Percentiles rank a stretch among this genome's conserved stretches.
Conservation (phyloP, 2,329 filamentous ascomycete species). For the Waltergamsia citrina region DNA sequence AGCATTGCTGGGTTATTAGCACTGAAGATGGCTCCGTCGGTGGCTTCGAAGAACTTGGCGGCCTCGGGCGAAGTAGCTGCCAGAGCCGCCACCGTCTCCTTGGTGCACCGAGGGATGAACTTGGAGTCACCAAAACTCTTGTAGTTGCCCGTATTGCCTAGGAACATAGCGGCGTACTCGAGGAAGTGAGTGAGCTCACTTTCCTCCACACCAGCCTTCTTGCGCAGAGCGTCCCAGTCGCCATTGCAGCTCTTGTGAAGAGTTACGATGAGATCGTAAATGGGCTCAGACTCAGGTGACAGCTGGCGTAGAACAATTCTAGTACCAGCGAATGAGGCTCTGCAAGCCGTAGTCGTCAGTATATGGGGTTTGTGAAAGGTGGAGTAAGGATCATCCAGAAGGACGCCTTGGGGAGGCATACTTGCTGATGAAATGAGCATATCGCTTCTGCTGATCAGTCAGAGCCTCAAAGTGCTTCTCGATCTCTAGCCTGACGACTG, state of each 20-base stretch:
- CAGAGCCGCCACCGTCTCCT: constrained; percentile 54
- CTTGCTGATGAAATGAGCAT: constrained; percentile 84
- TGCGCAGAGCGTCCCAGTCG: constrained; percentile 60
- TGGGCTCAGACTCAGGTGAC: constrained; percentile 71
- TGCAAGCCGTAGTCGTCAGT: constrained; percentile 24
- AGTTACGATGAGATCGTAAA: constrained; percentile 72
- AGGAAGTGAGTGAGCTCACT: constrained; percentile 60
- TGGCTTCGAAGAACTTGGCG: constrained; percentile 54
- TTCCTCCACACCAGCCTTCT: constrained; percentile 54
- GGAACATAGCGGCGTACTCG: constrained; percentile 69
- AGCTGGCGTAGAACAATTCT: constrained; percentile 73
- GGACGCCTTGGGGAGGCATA: too few relatives aligned
- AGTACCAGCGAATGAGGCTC: constrained; percentile 67
- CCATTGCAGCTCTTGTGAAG: constrained; percentile 58
- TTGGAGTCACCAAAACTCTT: constrained; percentile 83
- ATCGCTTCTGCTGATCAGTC: constrained; percentile 69
- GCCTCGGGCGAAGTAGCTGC: constrained; percentile 52
- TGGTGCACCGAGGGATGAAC: constrained; percentile 64
- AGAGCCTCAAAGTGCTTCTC: constrained; percentile 84
- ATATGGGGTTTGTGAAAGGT: too few relatives aligned
- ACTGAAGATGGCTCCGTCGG: constrained; percentile 64
- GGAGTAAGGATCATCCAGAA: too few relatives aligned
- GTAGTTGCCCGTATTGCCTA: constrained; percentile 77
- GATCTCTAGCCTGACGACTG: constrained; percentile 79
- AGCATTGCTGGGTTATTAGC: constrained; percentile 53